phyloP scores from a whole-genome alignment of 2,329 filamentous ascomycete species.

The Ascochyta lentis region DNA sequence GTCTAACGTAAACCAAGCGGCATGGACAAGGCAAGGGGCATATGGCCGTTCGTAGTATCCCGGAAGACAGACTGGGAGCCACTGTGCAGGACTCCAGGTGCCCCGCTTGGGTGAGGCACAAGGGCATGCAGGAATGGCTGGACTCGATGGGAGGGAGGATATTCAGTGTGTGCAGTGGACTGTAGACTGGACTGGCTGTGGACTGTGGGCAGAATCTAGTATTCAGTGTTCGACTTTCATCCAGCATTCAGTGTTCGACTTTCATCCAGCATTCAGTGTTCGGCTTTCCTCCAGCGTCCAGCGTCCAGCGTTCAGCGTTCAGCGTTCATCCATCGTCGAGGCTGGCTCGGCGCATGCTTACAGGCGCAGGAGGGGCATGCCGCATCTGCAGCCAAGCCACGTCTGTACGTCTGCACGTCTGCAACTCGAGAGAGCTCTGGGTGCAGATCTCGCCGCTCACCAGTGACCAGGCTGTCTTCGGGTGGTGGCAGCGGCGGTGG shows the following conservation, averaged over 20 bases:
- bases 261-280: neutral
- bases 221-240: neutral
- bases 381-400: conserved; percentile 16
- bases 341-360: conserved; percentile 21
- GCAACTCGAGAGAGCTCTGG: conserved; percentile 22
- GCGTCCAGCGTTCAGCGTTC: neutral
- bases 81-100: neutral
- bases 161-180: neutral
- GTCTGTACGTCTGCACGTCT: neutral
- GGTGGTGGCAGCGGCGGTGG: conserved; percentile 25
- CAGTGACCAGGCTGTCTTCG: conserved; percentile 16
- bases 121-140: conserved; percentile 22
- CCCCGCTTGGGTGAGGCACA: conserved; percentile 21
- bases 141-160: conserved; percentile 3
- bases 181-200: no score
- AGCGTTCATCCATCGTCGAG: conserved; percentile 7
- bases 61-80: conserved; percentile 18
- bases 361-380: conserved; percentile 18
- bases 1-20: conserved; percentile 14
- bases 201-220: neutral
- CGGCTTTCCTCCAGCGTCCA: neutral
- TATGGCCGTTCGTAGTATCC: conserved; percentile 11
- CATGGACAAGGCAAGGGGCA: conserved; percentile 19
- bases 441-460: conserved; percentile 24
- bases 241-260: neutral